These are phyloP conservation scores for Paramecium sexaurelia DNA, from an alignment of 73 alveolate genomes.

Conservation along the genomic window DNA sequence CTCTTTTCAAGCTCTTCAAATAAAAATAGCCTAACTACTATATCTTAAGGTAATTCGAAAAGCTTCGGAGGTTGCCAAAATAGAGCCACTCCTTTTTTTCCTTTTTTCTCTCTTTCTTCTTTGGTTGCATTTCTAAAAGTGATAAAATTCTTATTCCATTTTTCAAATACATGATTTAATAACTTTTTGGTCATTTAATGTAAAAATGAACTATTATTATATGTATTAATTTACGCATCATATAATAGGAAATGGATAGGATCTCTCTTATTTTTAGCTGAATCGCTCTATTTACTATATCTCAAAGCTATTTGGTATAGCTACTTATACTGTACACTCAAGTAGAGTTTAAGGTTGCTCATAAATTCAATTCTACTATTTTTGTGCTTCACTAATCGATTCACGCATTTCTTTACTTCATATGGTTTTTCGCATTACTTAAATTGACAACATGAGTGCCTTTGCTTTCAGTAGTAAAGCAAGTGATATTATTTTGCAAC, in stretches of 20 bases:
- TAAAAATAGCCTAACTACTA: neutral
- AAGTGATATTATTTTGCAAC: neutral
- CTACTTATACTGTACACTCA: neutral
- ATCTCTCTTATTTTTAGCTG: conserved; percentile 21
- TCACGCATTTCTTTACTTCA: conserved; percentile 39
- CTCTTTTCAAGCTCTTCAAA: conserved; percentile 45
- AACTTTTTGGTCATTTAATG: conserved; percentile 50
- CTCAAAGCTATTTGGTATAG: neutral
- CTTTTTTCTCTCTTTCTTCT: conserved; percentile 11
- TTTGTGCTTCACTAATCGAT: conserved; percentile 51
- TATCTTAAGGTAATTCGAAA: conserved; percentile 30
- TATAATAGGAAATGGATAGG: conserved; percentile 34
- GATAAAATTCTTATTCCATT: conserved; percentile 21
- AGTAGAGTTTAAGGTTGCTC: conserved; percentile 11
- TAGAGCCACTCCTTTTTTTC: conserved; percentile 1
- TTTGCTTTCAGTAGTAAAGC: conserved; percentile 37
- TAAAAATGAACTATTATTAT: neutral
- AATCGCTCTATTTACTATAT: neutral
- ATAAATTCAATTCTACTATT: conserved; percentile 30
- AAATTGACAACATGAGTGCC: conserved; percentile 56
- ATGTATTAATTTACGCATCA: neutral
- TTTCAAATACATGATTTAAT: neutral
- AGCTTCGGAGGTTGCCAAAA: conserved; percentile 51
- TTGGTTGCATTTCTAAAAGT: neutral
- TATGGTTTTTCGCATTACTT: conserved; percentile 25